These are phyloP conservation scores for Trichosanthes cucumerina DNA, from an alignment of 306 rosid species.

Conservation along the genomic window DNA sequence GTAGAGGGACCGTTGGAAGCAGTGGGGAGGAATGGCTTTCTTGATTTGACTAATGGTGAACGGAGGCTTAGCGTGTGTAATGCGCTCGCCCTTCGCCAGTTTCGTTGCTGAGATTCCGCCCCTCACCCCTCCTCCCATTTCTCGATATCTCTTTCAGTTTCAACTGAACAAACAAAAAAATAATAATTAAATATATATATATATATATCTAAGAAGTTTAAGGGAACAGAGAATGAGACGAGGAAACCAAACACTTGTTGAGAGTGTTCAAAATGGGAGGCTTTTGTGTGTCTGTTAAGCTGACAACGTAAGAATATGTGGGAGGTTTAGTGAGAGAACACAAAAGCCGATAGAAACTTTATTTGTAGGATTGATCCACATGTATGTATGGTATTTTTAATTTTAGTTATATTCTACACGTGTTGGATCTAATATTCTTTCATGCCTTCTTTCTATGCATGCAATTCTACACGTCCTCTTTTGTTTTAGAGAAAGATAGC, in stretches of 20 bases:
- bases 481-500: neutral
- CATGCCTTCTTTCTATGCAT: neutral
- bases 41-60: constrained; percentile 54
- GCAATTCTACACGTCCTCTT: constrained; percentile 1
- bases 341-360: neutral
- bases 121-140: no score
- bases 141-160: no score
- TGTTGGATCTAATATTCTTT: neutral
- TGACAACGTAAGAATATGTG: neutral
- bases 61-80: constrained; percentile 45
- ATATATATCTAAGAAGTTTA: no score
- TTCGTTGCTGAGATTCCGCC: neutral
- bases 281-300: neutral
- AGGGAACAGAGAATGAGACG: no score
- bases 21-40: constrained; percentile 58
- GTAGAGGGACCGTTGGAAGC: constrained; percentile 56
- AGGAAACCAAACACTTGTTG: neutral
- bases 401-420: neutral
- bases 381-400: neutral
- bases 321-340: neutral
- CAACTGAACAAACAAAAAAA: no score
- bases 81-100: constrained; percentile 16
- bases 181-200: no score
- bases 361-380: neutral
- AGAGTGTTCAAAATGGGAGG: neutral